Conservation (phyloP, 2,329 filamentous ascomycete genomes). For the Aspergillus melleus region DNA sequence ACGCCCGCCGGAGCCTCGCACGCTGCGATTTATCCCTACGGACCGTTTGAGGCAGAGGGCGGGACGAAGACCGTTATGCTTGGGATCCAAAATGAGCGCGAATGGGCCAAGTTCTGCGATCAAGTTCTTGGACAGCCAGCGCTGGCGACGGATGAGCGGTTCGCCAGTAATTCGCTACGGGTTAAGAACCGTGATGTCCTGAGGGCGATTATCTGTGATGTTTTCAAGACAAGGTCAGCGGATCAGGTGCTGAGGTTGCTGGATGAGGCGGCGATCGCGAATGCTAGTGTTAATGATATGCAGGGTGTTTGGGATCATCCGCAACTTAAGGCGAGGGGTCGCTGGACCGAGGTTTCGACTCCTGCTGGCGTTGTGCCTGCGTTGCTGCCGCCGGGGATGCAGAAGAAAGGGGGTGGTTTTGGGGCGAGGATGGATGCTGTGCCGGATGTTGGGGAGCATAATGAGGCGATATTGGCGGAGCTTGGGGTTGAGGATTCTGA, state of each 20-base stretch:
- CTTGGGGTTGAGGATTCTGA: slow-evolving; percentile 34
- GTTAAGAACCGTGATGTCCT: slow-evolving; percentile 50
- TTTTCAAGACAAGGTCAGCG: slow-evolving; percentile 42
- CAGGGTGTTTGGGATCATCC: slow-evolving; percentile 56
- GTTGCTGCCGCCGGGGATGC: slow-evolving; percentile 52
- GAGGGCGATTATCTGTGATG: slow-evolving; percentile 46
- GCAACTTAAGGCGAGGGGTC: slow-evolving; percentile 51
- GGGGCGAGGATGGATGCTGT: slow-evolving; percentile 39
- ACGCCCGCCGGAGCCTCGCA: slow-evolving; percentile 53
- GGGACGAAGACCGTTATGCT: slow-evolving; percentile 53
- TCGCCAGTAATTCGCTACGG: slow-evolving; percentile 49
- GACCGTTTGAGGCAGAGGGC: slow-evolving; percentile 53
- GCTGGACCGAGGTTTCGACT: slow-evolving; percentile 55
- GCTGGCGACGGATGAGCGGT: slow-evolving; percentile 49
- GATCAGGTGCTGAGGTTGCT: slow-evolving; percentile 45
- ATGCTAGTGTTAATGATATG: slow-evolving; percentile 58
- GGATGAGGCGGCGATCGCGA: slow-evolving; percentile 54
- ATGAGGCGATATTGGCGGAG: slow-evolving; percentile 48
- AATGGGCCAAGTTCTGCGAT: slow-evolving; percentile 53
- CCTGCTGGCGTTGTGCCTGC: slow-evolving; percentile 49
- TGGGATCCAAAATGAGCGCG: slow-evolving; percentile 59
- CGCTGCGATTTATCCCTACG: slow-evolving; percentile 58
- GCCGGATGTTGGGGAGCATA: slow-evolving; percentile 54
- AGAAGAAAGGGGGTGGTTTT: slow-evolving; percentile 23
- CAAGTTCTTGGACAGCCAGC: slow-evolving; percentile 47